Evolutionary conservation across 129 eudicot genomes (phyloP).

Genomic region (Saussurea involucrata): DNA sequence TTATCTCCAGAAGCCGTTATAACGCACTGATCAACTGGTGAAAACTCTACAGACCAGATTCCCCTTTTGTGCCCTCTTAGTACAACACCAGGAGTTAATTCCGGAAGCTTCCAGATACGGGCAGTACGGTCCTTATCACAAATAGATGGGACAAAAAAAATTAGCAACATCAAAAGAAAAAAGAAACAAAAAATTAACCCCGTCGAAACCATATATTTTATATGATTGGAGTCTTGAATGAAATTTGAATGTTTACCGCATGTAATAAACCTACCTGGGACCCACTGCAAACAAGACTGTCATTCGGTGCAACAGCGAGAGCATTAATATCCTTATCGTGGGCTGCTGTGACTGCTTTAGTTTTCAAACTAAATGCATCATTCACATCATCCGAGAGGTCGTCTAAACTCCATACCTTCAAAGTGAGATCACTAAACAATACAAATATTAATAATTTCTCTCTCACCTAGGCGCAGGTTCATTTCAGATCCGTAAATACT

Average conservation of each 20-base stretch:
- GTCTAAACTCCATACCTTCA: conserved; percentile 86
- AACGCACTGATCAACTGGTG: conserved; percentile 93
- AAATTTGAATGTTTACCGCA: too few relatives aligned
- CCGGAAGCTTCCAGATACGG: conserved; percentile 86
- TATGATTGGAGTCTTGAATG: too few relatives aligned
- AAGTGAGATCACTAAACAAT: conserved; percentile 65
- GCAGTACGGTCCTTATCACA: conserved; percentile 82
- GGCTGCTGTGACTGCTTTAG: conserved; percentile 75
- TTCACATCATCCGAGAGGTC: conserved; percentile 42
- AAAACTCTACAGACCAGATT: conserved; percentile 95
- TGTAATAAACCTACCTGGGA: conserved; percentile 59
- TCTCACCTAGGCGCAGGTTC: background rate
- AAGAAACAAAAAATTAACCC: background rate
- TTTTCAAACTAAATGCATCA: conserved; percentile 56
- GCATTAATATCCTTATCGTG: conserved; percentile 92
- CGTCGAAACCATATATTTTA: background rate
- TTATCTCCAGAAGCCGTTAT: conserved; percentile 95
- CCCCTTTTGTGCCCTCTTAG: conserved; percentile 93
- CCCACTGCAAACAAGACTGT: conserved; percentile 86
- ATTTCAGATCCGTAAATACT: background rate
- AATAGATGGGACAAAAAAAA: background rate
- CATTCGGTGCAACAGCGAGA: conserved; percentile 85
- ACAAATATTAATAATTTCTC: conserved; percentile 4
- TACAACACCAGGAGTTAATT: conserved; percentile 59
- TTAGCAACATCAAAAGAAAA: background rate